Evolutionary conservation across 148 eudicot genomes (phyloP), one percentile per base, ranked within the genome.

Genomic region (Persicaria tinctoria): DNA sequence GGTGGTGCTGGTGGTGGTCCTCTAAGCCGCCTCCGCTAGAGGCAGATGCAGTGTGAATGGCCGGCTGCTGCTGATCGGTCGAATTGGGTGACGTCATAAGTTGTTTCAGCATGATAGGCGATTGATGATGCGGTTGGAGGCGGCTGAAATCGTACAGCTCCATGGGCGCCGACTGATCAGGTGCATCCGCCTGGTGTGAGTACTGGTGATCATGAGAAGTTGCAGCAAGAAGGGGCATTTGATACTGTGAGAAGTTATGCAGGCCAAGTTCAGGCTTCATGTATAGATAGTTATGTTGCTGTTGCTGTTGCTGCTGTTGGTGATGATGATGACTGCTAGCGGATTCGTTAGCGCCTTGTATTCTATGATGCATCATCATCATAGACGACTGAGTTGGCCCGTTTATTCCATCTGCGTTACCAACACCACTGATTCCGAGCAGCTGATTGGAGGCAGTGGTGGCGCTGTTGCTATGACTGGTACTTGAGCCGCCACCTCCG

Each of bases 171-270:
- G 68, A 27, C 80, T 87, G 74, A 74, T 76, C 79, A 16, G n/a
- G 20, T 41, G 46, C 46, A 4, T 4, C 63, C 14, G 49, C 6
- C 68, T 84, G 82, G 38, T 81, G 74, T 44, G 76, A 79, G 71
- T 78, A 76, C 60, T 83, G 74, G 3, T 83, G 77, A n/a, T 76
- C 66, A 20, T 77, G 74, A 76, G 90, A 51, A 59, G 79, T 9
- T 55, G 88, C 13, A n/a, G 16, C 55, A 14, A 71, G 70, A 13
- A 76, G 64, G 46, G 80, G 80, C 56, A 84, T 74, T 69, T 86
- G 87, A 27, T 78, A 76, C 78, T 90, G 87, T 14, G 91, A 76
- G 60, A 90, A 89, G 84, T 64, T 90, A 7, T 87, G 91, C 23
- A 81, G 80, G 46, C 88, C 87, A 0, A 87, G 76, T 16, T 85